Evolutionary conservation across 2,329 filamentous ascomycete genomes (phyloP), one percentile per base, ranked within the genome.

Genomic region (Chaetomium globosum): DNA sequence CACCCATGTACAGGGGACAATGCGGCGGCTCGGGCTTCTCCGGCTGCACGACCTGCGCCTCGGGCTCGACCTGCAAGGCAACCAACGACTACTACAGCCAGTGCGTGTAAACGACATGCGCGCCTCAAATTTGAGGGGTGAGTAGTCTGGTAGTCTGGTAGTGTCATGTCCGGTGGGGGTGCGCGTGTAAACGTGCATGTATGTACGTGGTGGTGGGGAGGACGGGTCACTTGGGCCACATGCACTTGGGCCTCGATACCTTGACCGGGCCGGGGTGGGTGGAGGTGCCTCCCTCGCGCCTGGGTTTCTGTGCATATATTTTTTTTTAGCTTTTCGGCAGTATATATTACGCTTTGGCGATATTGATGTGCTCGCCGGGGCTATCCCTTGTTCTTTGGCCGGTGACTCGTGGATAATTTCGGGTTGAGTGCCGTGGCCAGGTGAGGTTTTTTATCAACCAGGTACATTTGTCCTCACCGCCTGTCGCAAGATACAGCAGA

Each of bases 1-100:
- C 1, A 13, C 23, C 19, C 1, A 26, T 2, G 19, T n/a, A n/a
- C 28, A 59, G 71, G 33, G 76, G 74, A 21, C 77, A 80, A 68
- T 80, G 78, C 58, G 78, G 79, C 33, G 78, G 79, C n/a, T 64
- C 10, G 49, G 73, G 70, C 52, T 80, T 70, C 68, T 74, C 56
- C 21, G 79, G 80, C 19, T 70, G 75, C 48, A 79, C 73, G 2
- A 68, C 60, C 10, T 81, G 80, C 70, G 73, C 67, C 36, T 65
- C 73, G n/a, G 75, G 75, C 16, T 75, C 62, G 46, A 79, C 74
- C 26, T 81, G 79, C 75, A 72, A 66, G 51, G 73, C 70, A 61
- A 49, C 73, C 66, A 81, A 80, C 72, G 72, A 73, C 30, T 80
- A 71, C 65, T 81, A 80, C 73, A 75, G 55, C n/a, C 79, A 81